Conservation (phyloP, 495 filamentous ascomycete species). For the Xanthoparmelia taractica region DNA sequence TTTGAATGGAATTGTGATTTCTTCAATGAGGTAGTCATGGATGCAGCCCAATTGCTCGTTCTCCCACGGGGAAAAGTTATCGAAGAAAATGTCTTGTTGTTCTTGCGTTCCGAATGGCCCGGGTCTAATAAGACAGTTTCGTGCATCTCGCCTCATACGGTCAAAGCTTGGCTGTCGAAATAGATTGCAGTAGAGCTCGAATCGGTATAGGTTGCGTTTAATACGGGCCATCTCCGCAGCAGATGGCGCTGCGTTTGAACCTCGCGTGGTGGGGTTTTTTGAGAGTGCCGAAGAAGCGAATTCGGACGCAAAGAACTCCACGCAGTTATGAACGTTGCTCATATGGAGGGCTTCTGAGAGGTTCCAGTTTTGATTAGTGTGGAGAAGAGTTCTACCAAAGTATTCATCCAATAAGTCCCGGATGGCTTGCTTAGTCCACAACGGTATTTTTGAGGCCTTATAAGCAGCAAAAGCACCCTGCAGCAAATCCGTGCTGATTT, state of each 20-base stretch:
- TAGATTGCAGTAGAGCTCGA: background rate
- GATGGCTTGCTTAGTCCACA: background rate
- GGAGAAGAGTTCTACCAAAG: background rate
- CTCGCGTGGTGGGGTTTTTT: background rate
- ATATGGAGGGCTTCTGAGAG: background rate
- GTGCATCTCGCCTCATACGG: background rate
- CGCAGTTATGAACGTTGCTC: background rate
- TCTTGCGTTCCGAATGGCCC: background rate
- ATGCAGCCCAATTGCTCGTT: background rate
- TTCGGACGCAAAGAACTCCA: background rate
- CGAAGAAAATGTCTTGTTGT: background rate
- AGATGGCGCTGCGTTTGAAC: background rate
- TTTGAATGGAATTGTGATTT: background rate
- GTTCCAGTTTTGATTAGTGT: background rate
- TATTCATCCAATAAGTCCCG: background rate
- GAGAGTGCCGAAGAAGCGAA: background rate
- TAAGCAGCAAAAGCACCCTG: background rate
- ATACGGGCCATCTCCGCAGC: background rate
- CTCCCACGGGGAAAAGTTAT: background rate
- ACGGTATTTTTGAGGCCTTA: background rate
- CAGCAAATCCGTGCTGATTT: background rate
- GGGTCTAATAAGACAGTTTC: background rate
- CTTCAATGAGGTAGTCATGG: background rate
- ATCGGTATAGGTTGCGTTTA: background rate
- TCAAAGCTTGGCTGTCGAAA: background rate